These are phyloP conservation scores for Vachellia collinsii DNA, from an alignment of 306 rosid species.

Conservation along the genomic window DNA sequence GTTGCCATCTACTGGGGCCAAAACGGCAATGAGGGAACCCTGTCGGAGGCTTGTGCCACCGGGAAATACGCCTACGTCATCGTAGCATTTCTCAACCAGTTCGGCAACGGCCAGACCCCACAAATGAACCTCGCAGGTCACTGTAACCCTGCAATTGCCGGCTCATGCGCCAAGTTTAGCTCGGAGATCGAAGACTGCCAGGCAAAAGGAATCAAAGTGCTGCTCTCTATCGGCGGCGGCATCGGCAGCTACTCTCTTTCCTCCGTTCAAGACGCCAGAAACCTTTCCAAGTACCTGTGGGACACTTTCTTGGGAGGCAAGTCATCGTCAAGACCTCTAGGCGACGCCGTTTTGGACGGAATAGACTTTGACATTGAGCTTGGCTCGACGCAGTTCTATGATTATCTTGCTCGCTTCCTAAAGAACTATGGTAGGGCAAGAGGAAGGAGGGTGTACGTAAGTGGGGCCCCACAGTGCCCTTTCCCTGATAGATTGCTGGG, in stretches of 20 bases:
- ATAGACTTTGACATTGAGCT: constrained; percentile 77
- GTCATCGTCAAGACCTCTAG: constrained; percentile 64
- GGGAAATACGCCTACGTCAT: constrained; percentile 54
- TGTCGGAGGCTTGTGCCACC: constrained; percentile 65
- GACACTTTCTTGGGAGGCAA: constrained; percentile 74
- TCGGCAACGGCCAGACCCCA: constrained; percentile 57
- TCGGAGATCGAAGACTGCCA: constrained; percentile 57
- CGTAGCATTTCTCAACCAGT: constrained; percentile 50
- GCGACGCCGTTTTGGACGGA: constrained; percentile 71
- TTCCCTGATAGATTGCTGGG: constrained; percentile 62
- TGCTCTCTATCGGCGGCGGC: constrained; percentile 76
- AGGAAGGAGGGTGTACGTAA: constrained; percentile 49
- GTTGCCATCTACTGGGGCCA: constrained; percentile 85
- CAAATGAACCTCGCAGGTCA: constrained; percentile 70
- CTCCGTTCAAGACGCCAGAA: constrained; percentile 54
- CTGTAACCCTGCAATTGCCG: constrained; percentile 52
- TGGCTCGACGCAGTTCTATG: constrained; percentile 51
- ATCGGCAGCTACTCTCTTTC: constrained; percentile 59
- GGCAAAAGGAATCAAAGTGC: constrained; percentile 56
- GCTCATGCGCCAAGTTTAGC: constrained; percentile 51
- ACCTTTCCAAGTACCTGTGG: constrained; percentile 54
- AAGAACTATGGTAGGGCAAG: constrained; percentile 35
- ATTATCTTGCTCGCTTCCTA: constrained; percentile 51
- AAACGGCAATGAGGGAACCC: constrained; percentile 65
- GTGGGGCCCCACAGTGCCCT: constrained; percentile 88